Evolutionary conservation across 208 protist species (phyloP), one percentile per base, ranked within the genome.

Genomic region (Leishmania guyanensis): DNA sequence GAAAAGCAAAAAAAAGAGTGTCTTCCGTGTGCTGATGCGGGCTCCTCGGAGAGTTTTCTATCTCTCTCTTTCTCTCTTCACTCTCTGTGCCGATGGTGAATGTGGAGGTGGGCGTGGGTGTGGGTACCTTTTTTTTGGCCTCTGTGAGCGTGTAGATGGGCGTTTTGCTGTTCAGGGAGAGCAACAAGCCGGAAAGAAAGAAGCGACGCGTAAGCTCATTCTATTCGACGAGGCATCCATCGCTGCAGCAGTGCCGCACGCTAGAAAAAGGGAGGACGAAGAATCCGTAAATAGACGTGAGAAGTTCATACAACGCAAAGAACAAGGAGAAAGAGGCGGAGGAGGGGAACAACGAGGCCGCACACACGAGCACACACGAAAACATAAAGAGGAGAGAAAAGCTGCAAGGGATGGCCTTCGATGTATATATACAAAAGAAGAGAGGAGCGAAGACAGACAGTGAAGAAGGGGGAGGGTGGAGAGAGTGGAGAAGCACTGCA

Each of bases 211-310:
- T n/a, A 16, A 5, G 60, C n/a, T 16, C 60, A 36, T 36, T 3
- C 20, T 36, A 8, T 65, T 65, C 6, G 60, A 22, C 3, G 10
- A 17, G 6, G 2, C 10, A 10, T 36, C 10, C 60, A 65, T 65
- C 60, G 14, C 60, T 12, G 33, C 60, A 36, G 60, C 22, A 17
- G 60, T 26, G 26, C 60, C 3, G 5, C 12, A 33, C 43, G 33
- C 20, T 14, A 14, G 75, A 73, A 46, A 73, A 46, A 73, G 78
- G 39, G 53, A 36, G 22, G 58, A 75, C 12, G 72, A 43, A 58
- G 53, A 56, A 56, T 58, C 26, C 36, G 36, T 39, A 39, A 39
- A 39, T 39, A 39, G 36, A 39, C 36, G 36, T 0, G 36, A 39
- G 36, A 39, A 39, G 36, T 39, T 39, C 33, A 39, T 0, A 16